These are phyloP conservation scores for Ceratocystis huliohia DNA, from an alignment of 2,329 filamentous ascomycete species.

Conservation along the genomic window DNA sequence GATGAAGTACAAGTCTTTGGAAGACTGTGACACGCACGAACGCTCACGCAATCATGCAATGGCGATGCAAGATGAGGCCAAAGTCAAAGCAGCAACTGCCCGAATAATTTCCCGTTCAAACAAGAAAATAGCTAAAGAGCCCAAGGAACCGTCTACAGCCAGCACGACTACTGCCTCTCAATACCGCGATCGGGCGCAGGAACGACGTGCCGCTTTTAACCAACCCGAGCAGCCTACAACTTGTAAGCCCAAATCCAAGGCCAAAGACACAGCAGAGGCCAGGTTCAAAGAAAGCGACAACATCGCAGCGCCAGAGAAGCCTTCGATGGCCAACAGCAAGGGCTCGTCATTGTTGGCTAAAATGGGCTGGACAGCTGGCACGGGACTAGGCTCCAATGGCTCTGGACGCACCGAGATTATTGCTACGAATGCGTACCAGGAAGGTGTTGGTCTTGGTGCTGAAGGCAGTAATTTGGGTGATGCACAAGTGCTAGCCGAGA, in stretches of 20 bases:
- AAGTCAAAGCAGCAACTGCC: slow-evolving; percentile 38
- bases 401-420: slow-evolving; percentile 52
- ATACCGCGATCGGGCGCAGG: slow-evolving; percentile 56
- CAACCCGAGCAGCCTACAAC: slow-evolving; percentile 42
- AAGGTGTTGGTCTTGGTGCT: slow-evolving; percentile 57
- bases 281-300: slow-evolving; percentile 27
- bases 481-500: slow-evolving; percentile 49
- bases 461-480: slow-evolving; percentile 58
- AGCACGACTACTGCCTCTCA: slow-evolving; percentile 23
- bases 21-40: slow-evolving; percentile 34
- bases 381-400: slow-evolving; percentile 51
- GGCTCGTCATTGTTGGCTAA: slow-evolving; percentile 56
- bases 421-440: slow-evolving; percentile 50
- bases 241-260: slow-evolving; percentile 24
- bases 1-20: slow-evolving; percentile 35
- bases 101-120: slow-evolving; percentile 29
- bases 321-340: slow-evolving; percentile 36
- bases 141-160: slow-evolving; percentile 23
- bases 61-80: slow-evolving; percentile 31
- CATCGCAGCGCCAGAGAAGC: background rate
- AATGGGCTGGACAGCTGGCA: slow-evolving; percentile 57
- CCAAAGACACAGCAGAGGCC: slow-evolving; percentile 20
- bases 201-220: slow-evolving; percentile 49
- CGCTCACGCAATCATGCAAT: slow-evolving; percentile 33
- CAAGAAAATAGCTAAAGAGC: slow-evolving; percentile 23